A percentile compares a stretch with the other conserved stretches of the same genome.
Conservation (phyloP, 1,284 basidiomycete species). For the Irpex sp. region DNA sequence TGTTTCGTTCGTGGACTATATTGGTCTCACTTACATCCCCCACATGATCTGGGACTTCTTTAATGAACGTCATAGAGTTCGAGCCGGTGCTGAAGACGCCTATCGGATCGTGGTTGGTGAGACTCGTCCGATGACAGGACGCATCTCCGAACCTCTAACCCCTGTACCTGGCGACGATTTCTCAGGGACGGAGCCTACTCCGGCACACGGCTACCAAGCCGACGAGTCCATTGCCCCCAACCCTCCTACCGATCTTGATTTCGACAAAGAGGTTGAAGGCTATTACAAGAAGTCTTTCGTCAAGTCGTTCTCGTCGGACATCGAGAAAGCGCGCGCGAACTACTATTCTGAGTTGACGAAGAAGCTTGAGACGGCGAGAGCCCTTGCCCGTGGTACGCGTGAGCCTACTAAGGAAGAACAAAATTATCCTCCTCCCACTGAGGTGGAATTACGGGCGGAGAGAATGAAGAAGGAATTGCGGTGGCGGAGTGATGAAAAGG, state of each 20-base stretch:
- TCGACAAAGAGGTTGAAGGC: constrained; percentile 64
- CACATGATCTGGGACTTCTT: constrained; percentile 91
- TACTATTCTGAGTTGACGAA: constrained; percentile 78
- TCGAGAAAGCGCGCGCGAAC: constrained; percentile 64
- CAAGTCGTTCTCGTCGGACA: constrained; percentile 53
- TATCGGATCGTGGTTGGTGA: constrained; percentile 68
- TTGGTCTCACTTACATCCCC: constrained; percentile 87
- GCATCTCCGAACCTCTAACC: constrained; percentile 15
- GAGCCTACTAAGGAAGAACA: constrained; percentile 85
- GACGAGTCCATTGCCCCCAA: constrained; percentile 17
- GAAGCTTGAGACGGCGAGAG: constrained; percentile 74
- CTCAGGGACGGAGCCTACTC: constrained; percentile 17
- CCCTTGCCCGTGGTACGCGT: constrained; percentile 72
- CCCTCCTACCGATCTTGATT: constrained; percentile 62
- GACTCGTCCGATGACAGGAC: constrained; percentile 61
- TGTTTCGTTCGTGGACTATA: constrained; percentile 82
- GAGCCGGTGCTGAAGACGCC: constrained; percentile 78
- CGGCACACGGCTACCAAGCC: constrained; percentile 21
- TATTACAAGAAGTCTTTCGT: constrained; percentile 70
- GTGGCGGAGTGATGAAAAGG: constrained; percentile 76
- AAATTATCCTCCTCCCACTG: constrained; percentile 79
- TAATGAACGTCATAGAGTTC: constrained; percentile 82
- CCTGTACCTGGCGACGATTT: constrained; percentile 12
- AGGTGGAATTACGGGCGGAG: constrained; percentile 83
- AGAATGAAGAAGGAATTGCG: constrained; percentile 82